phyloP scores from a whole-genome alignment of 176 grass and related monocot species.

The Avena sativa region DNA sequence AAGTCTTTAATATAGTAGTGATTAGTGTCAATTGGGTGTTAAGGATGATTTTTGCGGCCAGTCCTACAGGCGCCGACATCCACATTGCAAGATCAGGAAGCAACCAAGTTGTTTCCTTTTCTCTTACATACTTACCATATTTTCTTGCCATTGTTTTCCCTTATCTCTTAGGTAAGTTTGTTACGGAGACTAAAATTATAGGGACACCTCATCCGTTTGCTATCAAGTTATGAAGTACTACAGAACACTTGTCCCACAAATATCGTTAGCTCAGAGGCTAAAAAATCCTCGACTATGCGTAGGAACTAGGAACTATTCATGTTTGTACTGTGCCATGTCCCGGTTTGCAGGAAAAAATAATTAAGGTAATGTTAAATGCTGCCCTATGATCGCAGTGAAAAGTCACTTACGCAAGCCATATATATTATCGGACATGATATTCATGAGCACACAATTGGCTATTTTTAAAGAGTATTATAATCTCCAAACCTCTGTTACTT shows the following conservation, averaged over 20 bases:
- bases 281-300: too few relatives aligned
- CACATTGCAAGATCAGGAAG: not conserved
- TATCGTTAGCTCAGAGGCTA: too few relatives aligned
- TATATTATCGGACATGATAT: slow-evolving; percentile 14
- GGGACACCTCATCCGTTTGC: not conserved
- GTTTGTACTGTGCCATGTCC: not conserved
- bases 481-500: slow-evolving; percentile 34
- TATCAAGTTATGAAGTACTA: not conserved
- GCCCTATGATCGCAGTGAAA: slow-evolving; percentile 1
- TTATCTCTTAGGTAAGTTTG: slow-evolving; percentile 10
- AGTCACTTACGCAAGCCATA: not conserved
- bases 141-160: not conserved
- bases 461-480: slow-evolving; percentile 9
- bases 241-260: not conserved
- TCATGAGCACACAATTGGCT: not conserved
- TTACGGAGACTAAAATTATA: slow-evolving; percentile 7
- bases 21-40: not conserved
- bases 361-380: not conserved
- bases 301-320: not conserved
- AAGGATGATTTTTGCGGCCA: not conserved
- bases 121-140: not conserved
- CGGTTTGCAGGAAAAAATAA: not conserved
- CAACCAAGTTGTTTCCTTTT: not conserved
- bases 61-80: not conserved
- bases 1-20: slow-evolving; percentile 14